Base-by-base conservation (phyloP, 2,329 filamentous ascomycete species). In the Ceratocystis alfenasii region DNA sequence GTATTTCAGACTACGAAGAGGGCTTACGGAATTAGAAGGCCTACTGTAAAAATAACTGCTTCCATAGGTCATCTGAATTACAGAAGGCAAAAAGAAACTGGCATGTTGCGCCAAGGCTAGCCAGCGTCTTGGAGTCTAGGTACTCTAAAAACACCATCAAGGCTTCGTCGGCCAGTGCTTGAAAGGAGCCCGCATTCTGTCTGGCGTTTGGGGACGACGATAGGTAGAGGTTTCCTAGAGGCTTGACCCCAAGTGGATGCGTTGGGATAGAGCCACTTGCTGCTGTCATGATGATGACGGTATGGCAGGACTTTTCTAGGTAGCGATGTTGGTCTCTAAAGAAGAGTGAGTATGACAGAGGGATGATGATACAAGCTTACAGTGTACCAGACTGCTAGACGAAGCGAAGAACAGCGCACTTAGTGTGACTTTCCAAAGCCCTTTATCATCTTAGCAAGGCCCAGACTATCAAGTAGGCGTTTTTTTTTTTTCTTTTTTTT, bases 21-120 rank as follows among this genome's bases (percentile, higher is more conserved):
- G 6, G 62, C 25, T 25, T 7, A 17, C 12, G 25, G 45, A 44
- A 20, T 25, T 46, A 25, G 62, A 28, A 48, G 25, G 63, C 90
- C 84, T 85, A 96, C 91, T 85, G 83, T 69, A 95, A 80, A 71
- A 93, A 95, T 22, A 96, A 75, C 20, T 85, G 76, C 75, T 94
- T 92, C 93, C 93, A 97, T 45, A 96, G 74, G 71, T 97, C 93
- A 69, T 96, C 93, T 61, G 84, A 84, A 62, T 87, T 81, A 65
- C 87, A 88, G 73, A 93, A 95, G 1, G 91, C 92, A 78, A 91
- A 93, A 17, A 97, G 77, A 64, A 89, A 91, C 74, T 86, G 90
- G 78, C 92, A 96, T 5, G 91, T 88, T 65, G 83, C 82, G 7
- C 90, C 90, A 53, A 97, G 77, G 6, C 75, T 76, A 66, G 86